Evolutionary conservation across 305 asterid genomes (phyloP), one percentile per base, ranked within the genome.

Genomic region (Fraxinus dipetala): DNA sequence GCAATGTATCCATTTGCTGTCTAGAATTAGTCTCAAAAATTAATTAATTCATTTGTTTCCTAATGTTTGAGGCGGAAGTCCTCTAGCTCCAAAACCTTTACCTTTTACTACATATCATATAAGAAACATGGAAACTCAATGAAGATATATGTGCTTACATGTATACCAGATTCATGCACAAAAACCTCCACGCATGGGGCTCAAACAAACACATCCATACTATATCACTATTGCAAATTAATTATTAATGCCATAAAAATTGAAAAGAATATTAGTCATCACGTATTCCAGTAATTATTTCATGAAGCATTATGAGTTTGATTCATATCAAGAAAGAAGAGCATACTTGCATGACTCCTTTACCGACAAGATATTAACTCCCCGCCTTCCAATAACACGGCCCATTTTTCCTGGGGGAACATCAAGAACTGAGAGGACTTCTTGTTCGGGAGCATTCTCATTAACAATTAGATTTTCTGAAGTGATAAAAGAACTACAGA

Each of bases 321-420:
- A 35, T 59, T 30, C 69, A 30, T 13, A 74, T 7, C 82, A 78
- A 51, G 67, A 61, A 61, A 31, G 78, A 79, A 73, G 6, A 54
- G 75, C 90, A 67, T 92, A 96, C 99, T 94, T 87, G 99, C 98
- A 94, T 6, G 98, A 91, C 79, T 92, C 90, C 92, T 94, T 96
- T 80, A 96, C 86, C 1, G 93, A 78, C 90, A 93, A 79, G 86
- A 96, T 96, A 84, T 91, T 90, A 82, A 87, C 93, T 87, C 99
- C 99, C 77, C 89, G 87, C 85, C 85, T 91, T 79, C 99, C 99
- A 69, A 96, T 96, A 84, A 96, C 83, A 85, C 94, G 85, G 63
- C 99, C 99, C 97, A 94, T 94, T 87, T 93, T 92, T 74, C 98
- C 98, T 0, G 65, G 89, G 28, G 98, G 98, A 43, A 96, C 97